These are phyloP conservation scores for Solanum ossicruentum DNA, from an alignment of 257 asterid genomes.

Conservation along the genomic window DNA sequence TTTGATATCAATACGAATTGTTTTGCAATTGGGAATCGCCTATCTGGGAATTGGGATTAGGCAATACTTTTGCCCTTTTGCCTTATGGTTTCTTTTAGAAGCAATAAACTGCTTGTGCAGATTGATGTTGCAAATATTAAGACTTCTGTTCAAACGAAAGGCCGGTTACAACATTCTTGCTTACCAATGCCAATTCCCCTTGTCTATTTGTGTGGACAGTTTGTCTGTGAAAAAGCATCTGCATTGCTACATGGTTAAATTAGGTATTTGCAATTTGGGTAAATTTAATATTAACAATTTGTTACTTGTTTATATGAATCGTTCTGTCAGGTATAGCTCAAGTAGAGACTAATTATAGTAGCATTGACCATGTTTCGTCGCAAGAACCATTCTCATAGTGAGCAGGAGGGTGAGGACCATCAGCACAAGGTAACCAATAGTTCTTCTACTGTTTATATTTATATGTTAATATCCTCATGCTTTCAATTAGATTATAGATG, in stretches of 20 bases:
- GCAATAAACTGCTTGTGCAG: not conserved
- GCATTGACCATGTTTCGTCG: constrained; percentile 48
- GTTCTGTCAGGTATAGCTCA: not conserved
- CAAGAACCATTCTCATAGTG: constrained; percentile 34
- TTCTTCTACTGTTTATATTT: not conserved
- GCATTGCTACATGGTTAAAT: not conserved
- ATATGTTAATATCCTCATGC: not conserved
- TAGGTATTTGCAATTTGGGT: not conserved
- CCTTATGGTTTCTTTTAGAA: not conserved
- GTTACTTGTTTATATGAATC: not conserved
- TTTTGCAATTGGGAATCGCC: not conserved
- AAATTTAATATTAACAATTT: not conserved
- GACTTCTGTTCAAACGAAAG: not conserved
- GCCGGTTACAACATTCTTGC: not conserved
- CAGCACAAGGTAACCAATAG: constrained; percentile 54
- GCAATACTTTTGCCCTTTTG: not conserved
- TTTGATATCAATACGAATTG: not conserved
- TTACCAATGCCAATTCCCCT: not conserved
- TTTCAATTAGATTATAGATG: not conserved
- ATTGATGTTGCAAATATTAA: not conserved
- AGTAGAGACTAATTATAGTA: not conserved
- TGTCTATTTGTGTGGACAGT: not conserved
- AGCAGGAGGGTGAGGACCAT: constrained; percentile 40
- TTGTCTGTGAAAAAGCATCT: not conserved
- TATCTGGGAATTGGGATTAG: not conserved